Conservation (phyloP, 805 yeast genomes). For the Ogataea saltuana region DNA sequence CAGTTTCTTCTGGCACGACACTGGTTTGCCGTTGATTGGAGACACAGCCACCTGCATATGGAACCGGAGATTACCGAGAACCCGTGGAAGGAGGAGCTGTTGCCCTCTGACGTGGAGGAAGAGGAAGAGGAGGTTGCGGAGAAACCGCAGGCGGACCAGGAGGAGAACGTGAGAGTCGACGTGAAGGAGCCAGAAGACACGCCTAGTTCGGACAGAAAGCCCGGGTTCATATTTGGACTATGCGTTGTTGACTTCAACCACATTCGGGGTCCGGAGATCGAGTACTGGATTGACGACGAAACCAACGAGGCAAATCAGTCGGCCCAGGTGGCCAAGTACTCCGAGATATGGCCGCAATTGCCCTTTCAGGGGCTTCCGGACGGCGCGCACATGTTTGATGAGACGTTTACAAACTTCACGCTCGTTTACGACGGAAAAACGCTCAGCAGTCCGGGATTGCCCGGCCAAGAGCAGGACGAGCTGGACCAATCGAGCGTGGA, state of each 20-base stretch:
- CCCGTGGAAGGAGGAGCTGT: slow-evolving; percentile 5
- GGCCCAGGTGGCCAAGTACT: slow-evolving; percentile 33
- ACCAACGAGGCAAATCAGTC: slow-evolving; percentile 35
- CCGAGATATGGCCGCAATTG: slow-evolving; percentile 72
- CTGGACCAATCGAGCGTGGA: slow-evolving; percentile 38
- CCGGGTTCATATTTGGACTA: slow-evolving; percentile 65
- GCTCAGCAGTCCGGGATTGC: slow-evolving; percentile 46
- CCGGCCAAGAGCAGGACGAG: slow-evolving; percentile 32
- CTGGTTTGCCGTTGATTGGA: too few relatives aligned
- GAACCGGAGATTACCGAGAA: not conserved
- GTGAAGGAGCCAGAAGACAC: not conserved
- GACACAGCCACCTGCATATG: too few relatives aligned
- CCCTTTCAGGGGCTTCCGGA: slow-evolving; percentile 97
- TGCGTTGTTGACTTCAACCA: slow-evolving; percentile 94
- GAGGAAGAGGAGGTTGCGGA: not conserved
- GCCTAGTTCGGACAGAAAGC: not conserved
- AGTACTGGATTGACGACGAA: slow-evolving; percentile 71
- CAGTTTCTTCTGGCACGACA: too few relatives aligned
- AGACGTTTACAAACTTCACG: slow-evolving; percentile 89
- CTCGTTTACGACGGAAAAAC: slow-evolving; percentile 64
- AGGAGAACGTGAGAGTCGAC: not conserved
- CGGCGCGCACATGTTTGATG: slow-evolving; percentile 92
- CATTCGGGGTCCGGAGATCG: slow-evolving; percentile 89
- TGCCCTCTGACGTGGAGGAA: not conserved
- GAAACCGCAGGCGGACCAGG: not conserved